phyloP scores from a whole-genome alignment of 257 asterid genomes.

The Solanum paucissectum region DNA sequence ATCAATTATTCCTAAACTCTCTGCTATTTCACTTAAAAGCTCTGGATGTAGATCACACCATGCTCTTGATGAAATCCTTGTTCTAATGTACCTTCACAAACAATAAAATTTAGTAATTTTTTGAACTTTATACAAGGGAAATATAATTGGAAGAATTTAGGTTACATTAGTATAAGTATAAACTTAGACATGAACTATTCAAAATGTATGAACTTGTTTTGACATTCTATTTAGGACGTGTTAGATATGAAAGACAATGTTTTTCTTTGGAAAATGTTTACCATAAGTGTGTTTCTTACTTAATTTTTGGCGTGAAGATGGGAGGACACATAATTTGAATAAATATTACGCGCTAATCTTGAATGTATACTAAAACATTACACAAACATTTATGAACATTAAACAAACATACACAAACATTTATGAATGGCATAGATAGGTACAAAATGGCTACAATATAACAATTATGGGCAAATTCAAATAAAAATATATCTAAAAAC shows the following conservation, averaged over 20 bases:
- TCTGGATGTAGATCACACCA: slow-evolving; percentile 21
- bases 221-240: too few species aligned
- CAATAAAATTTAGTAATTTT: too few species aligned
- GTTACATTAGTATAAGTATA: background rate
- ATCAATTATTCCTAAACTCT: background rate
- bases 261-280: too few species aligned
- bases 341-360: background rate
- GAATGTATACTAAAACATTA: background rate
- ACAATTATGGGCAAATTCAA: background rate
- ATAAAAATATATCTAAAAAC: too few species aligned
- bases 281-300: too few species aligned
- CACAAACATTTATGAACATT: background rate
- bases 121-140: too few species aligned
- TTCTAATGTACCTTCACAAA: background rate
- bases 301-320: too few species aligned
- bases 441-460: background rate
- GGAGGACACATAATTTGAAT: background rate
- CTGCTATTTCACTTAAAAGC: slow-evolving; percentile 7
- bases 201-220: too few species aligned
- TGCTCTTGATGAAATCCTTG: background rate
- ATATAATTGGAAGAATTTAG: background rate
- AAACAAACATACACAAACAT: background rate
- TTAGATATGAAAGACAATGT: too few species aligned
- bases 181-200: too few species aligned
- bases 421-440: background rate